Conservation (phyloP, 2,329 filamentous ascomycete species). For the Aureobasidium sp. region DNA sequence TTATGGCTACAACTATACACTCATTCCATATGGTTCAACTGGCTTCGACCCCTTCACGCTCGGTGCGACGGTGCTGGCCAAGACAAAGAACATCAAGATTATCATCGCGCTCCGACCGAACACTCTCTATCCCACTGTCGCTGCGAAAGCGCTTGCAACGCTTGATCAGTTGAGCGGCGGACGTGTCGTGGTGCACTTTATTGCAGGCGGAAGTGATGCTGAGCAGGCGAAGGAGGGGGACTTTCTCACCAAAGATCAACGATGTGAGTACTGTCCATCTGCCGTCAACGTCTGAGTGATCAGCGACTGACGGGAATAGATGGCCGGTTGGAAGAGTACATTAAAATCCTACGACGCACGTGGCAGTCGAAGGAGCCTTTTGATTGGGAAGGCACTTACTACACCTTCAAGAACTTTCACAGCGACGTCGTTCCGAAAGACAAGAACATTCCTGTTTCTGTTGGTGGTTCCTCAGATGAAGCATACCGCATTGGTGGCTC, state of each 20-base stretch:
- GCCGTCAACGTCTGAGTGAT: not conserved
- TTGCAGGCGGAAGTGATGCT: conserved; percentile 66
- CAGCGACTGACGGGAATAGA: conserved; percentile 30
- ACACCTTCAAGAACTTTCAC: conserved; percentile 64
- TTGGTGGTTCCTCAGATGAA: conserved; percentile 65
- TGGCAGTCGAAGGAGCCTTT: conserved; percentile 65
- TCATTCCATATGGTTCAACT: conserved; percentile 65
- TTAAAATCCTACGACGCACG: conserved; percentile 64
- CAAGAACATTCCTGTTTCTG: conserved; percentile 62
- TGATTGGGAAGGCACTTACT: conserved; percentile 68
- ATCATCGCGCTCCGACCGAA: conserved; percentile 70
- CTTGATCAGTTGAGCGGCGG: conserved; percentile 66
- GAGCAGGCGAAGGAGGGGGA: conserved; percentile 69
- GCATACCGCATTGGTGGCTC: conserved; percentile 67
- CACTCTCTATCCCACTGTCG: conserved; percentile 68
- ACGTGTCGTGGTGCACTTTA: conserved; percentile 68
- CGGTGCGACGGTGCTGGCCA: conserved; percentile 63
- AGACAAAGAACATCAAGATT: conserved; percentile 66
- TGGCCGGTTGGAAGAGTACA: conserved; percentile 66
- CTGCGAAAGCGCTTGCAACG: conserved; percentile 67
- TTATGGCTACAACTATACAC: conserved; percentile 68
- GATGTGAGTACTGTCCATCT: conserved; percentile 37
- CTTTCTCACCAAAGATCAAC: conserved; percentile 63
- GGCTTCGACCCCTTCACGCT: conserved; percentile 65
- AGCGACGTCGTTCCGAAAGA: conserved; percentile 61